Base-by-base conservation (phyloP, 768 basidiomycete genomes). In the Trametes cinnabarina region DNA sequence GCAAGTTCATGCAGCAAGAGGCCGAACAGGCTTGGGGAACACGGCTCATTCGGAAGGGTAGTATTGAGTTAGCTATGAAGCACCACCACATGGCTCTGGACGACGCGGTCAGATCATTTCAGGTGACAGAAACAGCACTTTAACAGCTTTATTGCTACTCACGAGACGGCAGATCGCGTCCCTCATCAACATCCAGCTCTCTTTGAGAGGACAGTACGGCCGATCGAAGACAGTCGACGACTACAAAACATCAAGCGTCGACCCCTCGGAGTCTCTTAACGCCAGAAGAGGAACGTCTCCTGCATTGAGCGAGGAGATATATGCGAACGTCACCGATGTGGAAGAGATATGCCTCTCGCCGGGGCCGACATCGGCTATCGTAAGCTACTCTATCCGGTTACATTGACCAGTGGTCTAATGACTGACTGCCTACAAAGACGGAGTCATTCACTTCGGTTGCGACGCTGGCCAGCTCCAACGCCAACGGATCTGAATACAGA, bases 81-180 rank as follows among this genome's bases (percentile, higher is more conserved):
- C 69, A 73, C 8, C 74, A 72, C 46, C 66, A 70, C 34, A 64
- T 52, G 19, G 65, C 68, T 46, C 63, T 81, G 32, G 74, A 79
- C 22, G 79, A 81, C 22, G 77, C 80, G 11, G 72, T 75, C 11
- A 74, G 75, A 47, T 74, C 79, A 9, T 80, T 81, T 56, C 79
- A 81, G 72, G 80, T 77, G 58, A 22, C 56, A 25, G 22, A 15
- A 22, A 11, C 15, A 25, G 14, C 30, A 22, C 4, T n/a, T 30
- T 48, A 30, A 48, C n/a, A 28, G n/a, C 12, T 49, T 4, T 19
- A 19, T 48, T 22, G 30, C 48, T 32, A 3, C 43, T 46, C 8
- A 35, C 15, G 19, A 9, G 20, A 39, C 5, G 20, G 15, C 56
- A 81, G 80, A 72, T 80, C 6, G 74, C 77, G 6, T 76, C 78